Base-by-base conservation (phyloP, 2,329 filamentous ascomycete genomes). In the Thielaviopsis euricoi region DNA sequence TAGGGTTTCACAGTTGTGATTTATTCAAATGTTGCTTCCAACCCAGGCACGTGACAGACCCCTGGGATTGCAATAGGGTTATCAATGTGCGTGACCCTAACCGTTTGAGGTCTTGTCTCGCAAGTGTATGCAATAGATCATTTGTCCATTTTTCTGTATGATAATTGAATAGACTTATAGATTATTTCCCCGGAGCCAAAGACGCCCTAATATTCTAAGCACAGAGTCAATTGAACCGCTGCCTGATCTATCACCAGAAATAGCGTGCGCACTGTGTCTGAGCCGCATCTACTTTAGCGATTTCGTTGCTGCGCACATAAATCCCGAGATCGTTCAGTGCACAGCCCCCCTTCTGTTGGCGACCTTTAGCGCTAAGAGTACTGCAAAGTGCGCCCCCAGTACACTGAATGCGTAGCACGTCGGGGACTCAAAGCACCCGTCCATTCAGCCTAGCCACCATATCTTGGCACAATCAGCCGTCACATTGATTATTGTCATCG, bases 331-430 rank as follows among this genome's bases (percentile, higher is more conserved):
- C n/a, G n/a, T 48, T 21, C 3, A 48, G n/a, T 37, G 53, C 53
- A 55, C 43, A 50, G 53, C 53, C 53, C 53, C 53, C 50, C 53
- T 55, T 29, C 48, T 55, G 17, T 26, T 23, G 40, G 52, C 21
- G 40, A 40, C 46, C 13, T 21, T 40, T 29, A 48, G 29, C 53
- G 53, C 33, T 48, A 55, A 49, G 29, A 21, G 29, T 21, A 12
- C 10, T 50, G 7, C 23, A 50, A 33, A 37, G 13, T 29, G 21
- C 17, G n/a, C 43, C 43, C 43, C 19, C 17, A 48, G n/a, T n/a
- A n/a, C n/a, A n/a, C n/a, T n/a, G n/a, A n/a, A 19, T 17, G 43
- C 43, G n/a, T 9, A 48, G 3, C 43, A 48, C 21, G n/a, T 48
- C 43, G 43, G 43, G 21, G n/a, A 21, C 43, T 48, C n/a, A 48